Conservation (phyloP, 371 early-diverging fungal species). For the Blastocladiella emersonii region DNA sequence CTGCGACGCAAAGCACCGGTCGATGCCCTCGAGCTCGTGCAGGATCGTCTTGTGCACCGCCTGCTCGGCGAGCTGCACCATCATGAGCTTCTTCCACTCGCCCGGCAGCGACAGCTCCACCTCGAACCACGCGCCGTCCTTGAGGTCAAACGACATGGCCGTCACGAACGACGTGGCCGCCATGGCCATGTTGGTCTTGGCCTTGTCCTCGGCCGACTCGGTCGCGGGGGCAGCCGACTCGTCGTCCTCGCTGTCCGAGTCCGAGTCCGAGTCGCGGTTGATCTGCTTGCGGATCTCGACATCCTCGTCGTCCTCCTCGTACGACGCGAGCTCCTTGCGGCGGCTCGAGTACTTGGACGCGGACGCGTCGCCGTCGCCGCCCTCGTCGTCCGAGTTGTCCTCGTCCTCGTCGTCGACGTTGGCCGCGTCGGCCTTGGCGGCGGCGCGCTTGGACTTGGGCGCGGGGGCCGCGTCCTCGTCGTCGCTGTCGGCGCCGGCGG, state of each 20-base stretch:
- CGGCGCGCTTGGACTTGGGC: slow-evolving; percentile 5
- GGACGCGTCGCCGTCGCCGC: slow-evolving; percentile 83
- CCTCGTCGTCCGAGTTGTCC: slow-evolving; percentile 41
- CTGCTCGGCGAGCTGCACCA: slow-evolving; percentile 65
- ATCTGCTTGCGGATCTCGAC: slow-evolving; percentile 82
- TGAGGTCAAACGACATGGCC: slow-evolving; percentile 46
- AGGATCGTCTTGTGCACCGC: slow-evolving; percentile 77
- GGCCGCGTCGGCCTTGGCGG: background rate
- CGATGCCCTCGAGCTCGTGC: slow-evolving; percentile 81
- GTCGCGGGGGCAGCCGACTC: slow-evolving; percentile 35
- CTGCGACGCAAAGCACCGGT: slow-evolving; percentile 81
- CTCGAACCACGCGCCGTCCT: slow-evolving; percentile 61
- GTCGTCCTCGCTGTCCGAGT: slow-evolving; percentile 53
- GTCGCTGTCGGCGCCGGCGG: slow-evolving; percentile 23
- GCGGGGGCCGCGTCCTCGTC: slow-evolving; percentile 17
- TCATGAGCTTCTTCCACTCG: slow-evolving; percentile 76
- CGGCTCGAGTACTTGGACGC: slow-evolving; percentile 87
- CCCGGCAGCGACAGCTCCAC: slow-evolving; percentile 42
- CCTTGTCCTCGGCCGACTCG: slow-evolving; percentile 55
- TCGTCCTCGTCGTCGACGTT: slow-evolving; percentile 1
- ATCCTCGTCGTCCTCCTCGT: slow-evolving; percentile 88
- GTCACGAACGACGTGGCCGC: background rate
- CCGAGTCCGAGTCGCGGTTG: slow-evolving; percentile 53
- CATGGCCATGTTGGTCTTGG: slow-evolving; percentile 31
- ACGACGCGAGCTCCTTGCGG: slow-evolving; percentile 58